phyloP scores from a whole-genome alignment of 106 monocot species.

The Dendrobium officinale region DNA sequence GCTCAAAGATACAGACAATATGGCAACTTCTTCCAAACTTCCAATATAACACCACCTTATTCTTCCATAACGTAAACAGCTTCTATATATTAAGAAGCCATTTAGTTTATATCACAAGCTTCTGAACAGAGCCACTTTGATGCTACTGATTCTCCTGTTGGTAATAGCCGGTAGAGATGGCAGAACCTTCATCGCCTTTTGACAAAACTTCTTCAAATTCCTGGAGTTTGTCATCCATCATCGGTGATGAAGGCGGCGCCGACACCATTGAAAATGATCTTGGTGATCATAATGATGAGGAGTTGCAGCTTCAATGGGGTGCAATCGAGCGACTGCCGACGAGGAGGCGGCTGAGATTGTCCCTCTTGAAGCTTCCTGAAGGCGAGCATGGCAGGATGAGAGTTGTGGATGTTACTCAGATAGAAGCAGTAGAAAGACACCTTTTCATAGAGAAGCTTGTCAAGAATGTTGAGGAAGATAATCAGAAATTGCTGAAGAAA shows the following conservation, averaged over 20 bases:
- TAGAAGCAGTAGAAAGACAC: slow-evolving; percentile 6
- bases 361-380: background rate
- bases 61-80: no score
- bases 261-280: background rate
- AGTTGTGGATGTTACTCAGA: slow-evolving; percentile 8
- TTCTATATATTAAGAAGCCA: no score
- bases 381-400: background rate
- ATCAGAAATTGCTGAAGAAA: slow-evolving; percentile 12
- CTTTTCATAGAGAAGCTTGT: slow-evolving; percentile 15
- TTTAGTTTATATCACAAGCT: no score
- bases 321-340: slow-evolving; percentile 21
- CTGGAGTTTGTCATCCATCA: background rate
- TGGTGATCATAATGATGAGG: background rate
- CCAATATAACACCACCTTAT: no score
- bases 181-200: no score
- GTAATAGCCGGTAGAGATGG: no score
- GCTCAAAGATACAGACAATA: no score
- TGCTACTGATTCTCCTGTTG: no score
- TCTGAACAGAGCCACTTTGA: no score
- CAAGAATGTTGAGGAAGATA: slow-evolving; percentile 17
- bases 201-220: no score
- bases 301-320: slow-evolving; percentile 11
- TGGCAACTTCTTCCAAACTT: no score
- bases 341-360: background rate
- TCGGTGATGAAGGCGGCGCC: background rate